phyloP scores from a whole-genome alignment of 106 monocot genomes.

The Dendrobium nobile region DNA sequence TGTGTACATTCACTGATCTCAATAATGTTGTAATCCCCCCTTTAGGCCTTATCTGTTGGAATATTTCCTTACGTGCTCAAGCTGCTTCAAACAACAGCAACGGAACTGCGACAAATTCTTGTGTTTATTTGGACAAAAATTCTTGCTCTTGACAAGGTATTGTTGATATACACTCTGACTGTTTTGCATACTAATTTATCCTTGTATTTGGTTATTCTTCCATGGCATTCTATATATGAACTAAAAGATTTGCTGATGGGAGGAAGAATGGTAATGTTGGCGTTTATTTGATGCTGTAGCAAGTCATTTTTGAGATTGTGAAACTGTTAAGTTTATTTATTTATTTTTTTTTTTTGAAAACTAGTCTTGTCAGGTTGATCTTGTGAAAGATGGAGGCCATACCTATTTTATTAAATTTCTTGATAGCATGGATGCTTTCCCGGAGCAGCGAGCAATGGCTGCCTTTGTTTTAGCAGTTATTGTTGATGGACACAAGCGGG shows the following conservation, averaged over 20 bases:
- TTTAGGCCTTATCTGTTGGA: slow-evolving; percentile 91
- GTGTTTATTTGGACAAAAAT: slow-evolving; percentile 99
- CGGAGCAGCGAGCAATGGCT: slow-evolving; percentile 96
- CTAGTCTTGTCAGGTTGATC: slow-evolving; percentile 91
- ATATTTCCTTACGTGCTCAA: slow-evolving; percentile 97
- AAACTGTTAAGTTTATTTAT: neutral
- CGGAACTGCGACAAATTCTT: slow-evolving; percentile 85
- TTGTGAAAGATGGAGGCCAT: slow-evolving; percentile 98
- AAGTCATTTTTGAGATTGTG: neutral
- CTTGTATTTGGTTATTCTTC: neutral
- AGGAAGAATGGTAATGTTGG: neutral
- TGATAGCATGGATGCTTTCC: slow-evolving; percentile 82
- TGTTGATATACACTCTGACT: neutral
- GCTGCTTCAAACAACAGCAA: slow-evolving; percentile 77
- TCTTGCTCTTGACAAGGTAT: slow-evolving; percentile 95
- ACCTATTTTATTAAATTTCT: slow-evolving; percentile 92
- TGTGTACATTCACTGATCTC: neutral
- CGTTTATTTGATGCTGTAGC: neutral
- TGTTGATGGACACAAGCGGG: slow-evolving; percentile 78
- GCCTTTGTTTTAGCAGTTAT: slow-evolving; percentile 96
- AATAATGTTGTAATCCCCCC: neutral
- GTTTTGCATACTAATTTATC: neutral
- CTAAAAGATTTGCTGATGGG: neutral
- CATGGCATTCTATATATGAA: neutral
- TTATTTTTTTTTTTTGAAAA: slow-evolving; percentile 9